Evolutionary conservation across 2,329 filamentous ascomycete genomes (phyloP).

Genomic region (Botrytis fragariae): DNA sequence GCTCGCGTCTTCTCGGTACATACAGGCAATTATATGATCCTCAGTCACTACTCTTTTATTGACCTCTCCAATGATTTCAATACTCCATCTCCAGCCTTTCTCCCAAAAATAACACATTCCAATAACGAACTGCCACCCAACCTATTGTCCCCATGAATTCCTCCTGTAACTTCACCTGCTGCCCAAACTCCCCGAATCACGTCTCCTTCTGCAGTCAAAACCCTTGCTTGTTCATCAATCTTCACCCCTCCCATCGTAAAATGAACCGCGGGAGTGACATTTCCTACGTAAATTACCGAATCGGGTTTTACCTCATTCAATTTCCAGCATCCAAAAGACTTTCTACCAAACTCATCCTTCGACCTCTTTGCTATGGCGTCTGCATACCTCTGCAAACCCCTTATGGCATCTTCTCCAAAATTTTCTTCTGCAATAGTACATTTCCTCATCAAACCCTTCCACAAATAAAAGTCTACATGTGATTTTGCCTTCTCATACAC

Average conservation of each 20-base stretch:
- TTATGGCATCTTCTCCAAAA: conserved; percentile 37
- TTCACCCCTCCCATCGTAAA: conserved; percentile 66
- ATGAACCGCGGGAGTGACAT: conserved; percentile 61
- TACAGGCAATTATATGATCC: neutral
- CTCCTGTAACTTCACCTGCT: conserved; percentile 63
- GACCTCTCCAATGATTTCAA: neutral
- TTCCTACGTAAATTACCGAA: conserved; percentile 55
- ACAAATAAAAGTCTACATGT: conserved; percentile 62
- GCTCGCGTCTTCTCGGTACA: neutral
- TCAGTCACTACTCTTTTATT: neutral
- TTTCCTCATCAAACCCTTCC: conserved; percentile 59
- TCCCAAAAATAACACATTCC: conserved; percentile 63
- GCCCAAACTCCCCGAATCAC: conserved; percentile 58
- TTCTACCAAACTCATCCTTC: conserved; percentile 48
- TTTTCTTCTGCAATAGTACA: conserved; percentile 52
- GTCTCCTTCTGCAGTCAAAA: conserved; percentile 45
- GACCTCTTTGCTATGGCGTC: conserved; percentile 42
- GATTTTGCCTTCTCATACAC: conserved; percentile 50
- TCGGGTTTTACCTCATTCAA: conserved; percentile 50
- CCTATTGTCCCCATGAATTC: conserved; percentile 61
- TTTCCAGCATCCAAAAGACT: conserved; percentile 54
- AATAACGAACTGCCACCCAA: conserved; percentile 60
- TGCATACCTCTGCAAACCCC: conserved; percentile 51
- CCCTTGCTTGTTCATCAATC: conserved; percentile 53
- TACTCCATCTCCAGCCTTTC: conserved; percentile 49